Percentiles rank a stretch among this genome's conserved stretches.
phyloP scores from a whole-genome alignment of 352 stramenopile species.

The Phytophthora crassamura region DNA sequence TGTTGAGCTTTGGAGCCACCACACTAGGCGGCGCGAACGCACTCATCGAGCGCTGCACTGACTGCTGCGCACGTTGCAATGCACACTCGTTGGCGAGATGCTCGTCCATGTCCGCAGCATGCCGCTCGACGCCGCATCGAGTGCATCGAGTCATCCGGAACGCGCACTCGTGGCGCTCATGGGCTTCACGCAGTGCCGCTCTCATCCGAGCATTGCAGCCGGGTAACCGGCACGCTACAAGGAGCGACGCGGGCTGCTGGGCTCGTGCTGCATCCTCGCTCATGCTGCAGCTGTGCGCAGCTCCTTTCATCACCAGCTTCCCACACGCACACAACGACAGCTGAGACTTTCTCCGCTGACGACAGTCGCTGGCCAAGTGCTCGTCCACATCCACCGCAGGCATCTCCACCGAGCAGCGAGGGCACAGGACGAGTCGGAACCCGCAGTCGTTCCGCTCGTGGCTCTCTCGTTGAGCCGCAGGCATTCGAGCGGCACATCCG shows the following conservation, averaged over 20 bases:
- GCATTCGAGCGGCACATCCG: slow-evolving; percentile 43
- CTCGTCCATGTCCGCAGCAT: slow-evolving; percentile 49
- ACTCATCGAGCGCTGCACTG: slow-evolving; percentile 7
- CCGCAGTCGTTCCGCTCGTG: slow-evolving; percentile 27
- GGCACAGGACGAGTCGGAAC: slow-evolving; percentile 17
- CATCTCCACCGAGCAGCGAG: slow-evolving; percentile 14
- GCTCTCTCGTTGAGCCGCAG: slow-evolving; percentile 42
- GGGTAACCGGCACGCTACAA: slow-evolving; percentile 31
- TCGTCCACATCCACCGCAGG: slow-evolving; percentile 42
- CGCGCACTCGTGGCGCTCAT: slow-evolving; percentile 63
- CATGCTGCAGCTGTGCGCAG: slow-evolving; percentile 17
- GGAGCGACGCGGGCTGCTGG: slow-evolving; percentile 2
- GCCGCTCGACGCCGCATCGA: slow-evolving; percentile 44
- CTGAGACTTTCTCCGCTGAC: slow-evolving; percentile 15
- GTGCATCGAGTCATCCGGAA: slow-evolving; percentile 46
- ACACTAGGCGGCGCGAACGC: slow-evolving; percentile 14
- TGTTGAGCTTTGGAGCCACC: slow-evolving; percentile 29
- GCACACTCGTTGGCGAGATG: slow-evolving; percentile 54
- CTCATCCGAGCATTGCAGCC: slow-evolving; percentile 39
- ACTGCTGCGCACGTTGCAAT: slow-evolving; percentile 36
- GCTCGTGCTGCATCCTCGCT: not conserved
- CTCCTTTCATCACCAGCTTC: slow-evolving; percentile 25
- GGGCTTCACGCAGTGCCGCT: slow-evolving; percentile 50
- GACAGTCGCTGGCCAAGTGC: slow-evolving; percentile 50
- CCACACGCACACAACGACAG: slow-evolving; percentile 24